Evolutionary conservation across 306 rosid species (phyloP).

Genomic region (Vachellia pachyceras): DNA sequence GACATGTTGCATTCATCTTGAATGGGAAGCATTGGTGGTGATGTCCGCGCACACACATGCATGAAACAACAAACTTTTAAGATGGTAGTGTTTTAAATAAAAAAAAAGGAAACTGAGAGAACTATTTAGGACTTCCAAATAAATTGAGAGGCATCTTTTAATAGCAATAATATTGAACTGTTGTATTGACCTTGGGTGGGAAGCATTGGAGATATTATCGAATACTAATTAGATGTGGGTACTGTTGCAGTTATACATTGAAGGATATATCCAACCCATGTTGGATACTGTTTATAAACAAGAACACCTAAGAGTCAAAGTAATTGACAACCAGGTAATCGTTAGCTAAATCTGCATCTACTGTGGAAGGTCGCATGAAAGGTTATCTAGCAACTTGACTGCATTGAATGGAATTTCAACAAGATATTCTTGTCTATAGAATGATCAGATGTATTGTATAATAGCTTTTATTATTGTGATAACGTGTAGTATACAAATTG

Average conservation of each 20-base stretch:
- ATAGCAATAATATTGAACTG: conserved; percentile 13
- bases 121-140: conserved; percentile 6
- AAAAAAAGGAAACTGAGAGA: background rate
- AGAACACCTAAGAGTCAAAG: conserved; percentile 92
- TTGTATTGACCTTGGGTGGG: conserved; percentile 18
- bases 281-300: conserved; percentile 87
- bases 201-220: conserved; percentile 5
- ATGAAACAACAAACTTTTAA: background rate
- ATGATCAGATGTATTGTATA: conserved; percentile 20
- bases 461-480: conserved; percentile 18
- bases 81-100: background rate
- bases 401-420: conserved; percentile 12
- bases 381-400: conserved; percentile 26
- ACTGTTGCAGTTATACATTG: conserved; percentile 82
- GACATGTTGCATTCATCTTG: conserved; percentile 14
- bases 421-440: conserved; percentile 25
- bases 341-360: conserved; percentile 30
- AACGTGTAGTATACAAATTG: conserved; percentile 21
- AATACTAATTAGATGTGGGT: conserved; percentile 43
- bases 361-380: conserved; percentile 15
- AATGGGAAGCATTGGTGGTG: conserved; percentile 24
- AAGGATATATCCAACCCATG: conserved; percentile 99
- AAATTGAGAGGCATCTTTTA: conserved; percentile 6
- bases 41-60: background rate
- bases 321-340: conserved; percentile 79